phyloP scores from a whole-genome alignment of 2,329 filamentous ascomycete species.

The Apiospora koreana region DNA sequence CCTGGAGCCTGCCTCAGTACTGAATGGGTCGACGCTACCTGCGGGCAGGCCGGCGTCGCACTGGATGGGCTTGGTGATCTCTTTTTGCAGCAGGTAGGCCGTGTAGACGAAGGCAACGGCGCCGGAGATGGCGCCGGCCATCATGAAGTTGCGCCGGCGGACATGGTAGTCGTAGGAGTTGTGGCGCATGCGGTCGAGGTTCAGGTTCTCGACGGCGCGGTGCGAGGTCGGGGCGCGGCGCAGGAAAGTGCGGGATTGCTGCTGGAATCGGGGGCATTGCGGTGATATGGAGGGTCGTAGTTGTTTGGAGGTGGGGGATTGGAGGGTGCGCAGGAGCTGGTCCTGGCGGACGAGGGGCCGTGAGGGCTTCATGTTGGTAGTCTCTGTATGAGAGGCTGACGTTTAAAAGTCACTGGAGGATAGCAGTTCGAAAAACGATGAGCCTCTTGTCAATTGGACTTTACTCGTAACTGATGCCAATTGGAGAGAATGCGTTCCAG shows the following conservation, averaged over 20 bases:
- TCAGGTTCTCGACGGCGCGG: constrained; percentile 48
- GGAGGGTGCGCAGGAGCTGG: constrained; percentile 13
- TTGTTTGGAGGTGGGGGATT: not conserved
- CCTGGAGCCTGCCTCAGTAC: constrained; percentile 49
- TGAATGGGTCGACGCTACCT: constrained; percentile 43
- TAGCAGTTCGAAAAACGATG: not conserved
- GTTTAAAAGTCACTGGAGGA: not conserved
- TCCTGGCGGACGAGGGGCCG: constrained; percentile 14
- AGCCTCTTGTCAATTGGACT: not conserved
- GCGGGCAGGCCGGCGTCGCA: constrained; percentile 44
- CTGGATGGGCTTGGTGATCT: constrained; percentile 42
- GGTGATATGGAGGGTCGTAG: constrained; percentile 13
- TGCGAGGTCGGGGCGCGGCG: constrained; percentile 25
- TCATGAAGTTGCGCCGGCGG: constrained; percentile 52
- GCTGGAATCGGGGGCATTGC: constrained; percentile 16
- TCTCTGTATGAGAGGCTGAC: not conserved
- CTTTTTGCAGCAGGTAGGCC: constrained; percentile 34
- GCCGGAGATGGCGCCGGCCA: constrained; percentile 51
- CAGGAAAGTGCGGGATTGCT: constrained; percentile 38
- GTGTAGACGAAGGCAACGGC: constrained; percentile 53
- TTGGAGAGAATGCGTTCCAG: not conserved
- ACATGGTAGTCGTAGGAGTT: constrained; percentile 51
- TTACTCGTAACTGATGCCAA: not conserved
- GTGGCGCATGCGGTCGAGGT: constrained; percentile 49
- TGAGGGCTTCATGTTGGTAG: constrained; percentile 14